Base-by-base conservation (phyloP, 2,329 filamentous ascomycete species). In the Aschersonia sp. region DNA sequence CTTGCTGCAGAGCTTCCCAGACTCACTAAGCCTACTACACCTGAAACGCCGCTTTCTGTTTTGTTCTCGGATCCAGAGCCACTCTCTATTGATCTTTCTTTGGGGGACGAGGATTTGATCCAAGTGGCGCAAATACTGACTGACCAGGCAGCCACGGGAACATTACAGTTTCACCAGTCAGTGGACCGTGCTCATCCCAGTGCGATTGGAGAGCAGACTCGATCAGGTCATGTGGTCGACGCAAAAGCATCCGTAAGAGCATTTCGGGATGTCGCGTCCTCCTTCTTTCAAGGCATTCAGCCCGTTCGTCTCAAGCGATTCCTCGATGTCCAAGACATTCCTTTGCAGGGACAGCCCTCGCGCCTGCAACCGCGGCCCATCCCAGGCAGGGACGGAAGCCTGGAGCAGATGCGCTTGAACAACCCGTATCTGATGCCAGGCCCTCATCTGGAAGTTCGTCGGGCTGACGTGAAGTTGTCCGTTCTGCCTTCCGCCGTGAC, bases 361-460 rank as follows among this genome's bases (percentile, higher is more conserved):
- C 69, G 77, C 14, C 58, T 78, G 40, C 73, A 74, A 43, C 68
- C 71, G 11, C 68, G 73, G 22, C 67, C 66, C 2, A 53, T 68
- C 1, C 64, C 66, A 1, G 69, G 68, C 5, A 58, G 66, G 47
- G 67, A 69, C 44, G 50, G 58, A 4, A 65, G 59, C 12, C 56
- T 65, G 1, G 74, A 78, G 45, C 66, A 71, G 43, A 59, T 69
- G 43, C 72, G 70, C 48, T 65, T 71, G 0, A 74, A 64, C 46
- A 74, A 71, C 51, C 63, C 81, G 2, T 83, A 83, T 52, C 68
- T 72, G 41, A 76, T 92, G 2, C 74, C 76, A 1, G 69, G 79
- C 0, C 85, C 86, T 1, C 81, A 85, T 56, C 67, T 92, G 39
- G 80, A 86, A 53, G 69, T 94, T 9, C 80, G 81, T 45, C 74